A percentile compares a stretch with the other conserved stretches of the same genome.
These are phyloP conservation scores for Solanum infundibuliforme DNA, from an alignment of 257 asterid genomes.

Conservation along the genomic window DNA sequence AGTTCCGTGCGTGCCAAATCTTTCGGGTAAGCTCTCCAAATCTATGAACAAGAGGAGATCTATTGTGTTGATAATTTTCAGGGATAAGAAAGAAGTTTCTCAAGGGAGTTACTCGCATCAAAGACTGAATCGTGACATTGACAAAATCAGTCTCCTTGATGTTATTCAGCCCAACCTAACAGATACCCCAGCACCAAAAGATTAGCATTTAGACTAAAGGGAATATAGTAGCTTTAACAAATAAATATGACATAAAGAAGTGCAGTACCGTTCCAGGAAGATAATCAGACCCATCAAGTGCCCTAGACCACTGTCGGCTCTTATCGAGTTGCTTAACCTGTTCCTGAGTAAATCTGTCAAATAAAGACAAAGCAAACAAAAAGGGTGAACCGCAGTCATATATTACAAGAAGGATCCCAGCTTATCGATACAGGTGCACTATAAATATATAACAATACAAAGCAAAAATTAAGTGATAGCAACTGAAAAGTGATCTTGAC, in stretches of 20 bases:
- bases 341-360: conserved; percentile 60
- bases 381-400: not conserved
- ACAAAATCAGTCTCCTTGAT: conserved; percentile 96
- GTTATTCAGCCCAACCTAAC: conserved; percentile 94
- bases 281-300: conserved; percentile 98
- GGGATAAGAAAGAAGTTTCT: conserved; percentile 96
- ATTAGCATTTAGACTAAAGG: not conserved
- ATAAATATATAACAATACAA: not conserved
- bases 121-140: conserved; percentile 88
- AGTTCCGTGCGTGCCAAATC: conserved; percentile 94
- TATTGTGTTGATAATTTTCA: conserved; percentile 69
- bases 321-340: conserved; percentile 72
- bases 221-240: not conserved
- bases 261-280: conserved; percentile 90
- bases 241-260: not conserved
- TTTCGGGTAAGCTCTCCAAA: conserved; percentile 97
- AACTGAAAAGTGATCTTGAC: not conserved
- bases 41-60: conserved; percentile 86
- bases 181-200: conserved; percentile 2
- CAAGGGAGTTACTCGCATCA: conserved; percentile 96
- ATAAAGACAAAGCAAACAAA: not conserved
- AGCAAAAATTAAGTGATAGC: not conserved
- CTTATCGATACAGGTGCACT: not conserved
- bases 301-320: conserved; percentile 91
- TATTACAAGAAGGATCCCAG: not conserved